A percentile compares a stretch with the other conserved stretches of the same genome.
phyloP scores from a whole-genome alignment of 805 yeast genomes.

The Starmerella floris region DNA sequence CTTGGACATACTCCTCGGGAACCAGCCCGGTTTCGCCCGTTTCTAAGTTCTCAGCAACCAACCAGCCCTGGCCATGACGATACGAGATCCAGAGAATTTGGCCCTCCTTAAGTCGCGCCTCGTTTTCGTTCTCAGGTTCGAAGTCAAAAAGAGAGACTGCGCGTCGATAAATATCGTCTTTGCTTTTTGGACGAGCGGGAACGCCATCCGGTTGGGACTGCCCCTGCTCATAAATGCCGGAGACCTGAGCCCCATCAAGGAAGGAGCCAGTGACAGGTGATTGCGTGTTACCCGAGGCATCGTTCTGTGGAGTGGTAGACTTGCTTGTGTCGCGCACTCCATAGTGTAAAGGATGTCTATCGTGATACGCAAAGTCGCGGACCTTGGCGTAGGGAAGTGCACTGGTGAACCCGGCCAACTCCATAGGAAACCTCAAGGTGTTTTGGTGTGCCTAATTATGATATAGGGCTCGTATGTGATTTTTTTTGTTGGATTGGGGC shows the following conservation, averaged over 20 bases:
- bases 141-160: slow-evolving; percentile 88
- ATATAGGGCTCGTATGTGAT: too few relatives aligned
- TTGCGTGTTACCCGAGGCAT: neutral
- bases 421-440: slow-evolving; percentile 2
- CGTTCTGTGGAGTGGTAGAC: neutral
- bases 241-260: neutral
- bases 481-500: too few relatives aligned
- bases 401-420: slow-evolving; percentile 25
- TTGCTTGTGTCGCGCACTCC: slow-evolving; percentile 32
- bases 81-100: slow-evolving; percentile 76
- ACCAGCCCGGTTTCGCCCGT: slow-evolving; percentile 80
- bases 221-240: neutral
- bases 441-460: too few relatives aligned
- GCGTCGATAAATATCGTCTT: slow-evolving; percentile 37
- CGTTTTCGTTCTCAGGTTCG: slow-evolving; percentile 88
- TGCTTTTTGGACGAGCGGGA: neutral
- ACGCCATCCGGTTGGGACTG: neutral
- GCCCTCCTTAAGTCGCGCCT: slow-evolving; percentile 61
- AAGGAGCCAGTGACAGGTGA: neutral
- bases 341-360: slow-evolving; percentile 53
- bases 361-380: slow-evolving; percentile 72
- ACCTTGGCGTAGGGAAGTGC: slow-evolving; percentile 36
- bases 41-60: slow-evolving; percentile 69
- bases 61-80: slow-evolving; percentile 97
- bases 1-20: slow-evolving; percentile 84